These are phyloP conservation scores for Pythium folliculosum DNA, from an alignment of 352 stramenopile species.

Conservation along the genomic window DNA sequence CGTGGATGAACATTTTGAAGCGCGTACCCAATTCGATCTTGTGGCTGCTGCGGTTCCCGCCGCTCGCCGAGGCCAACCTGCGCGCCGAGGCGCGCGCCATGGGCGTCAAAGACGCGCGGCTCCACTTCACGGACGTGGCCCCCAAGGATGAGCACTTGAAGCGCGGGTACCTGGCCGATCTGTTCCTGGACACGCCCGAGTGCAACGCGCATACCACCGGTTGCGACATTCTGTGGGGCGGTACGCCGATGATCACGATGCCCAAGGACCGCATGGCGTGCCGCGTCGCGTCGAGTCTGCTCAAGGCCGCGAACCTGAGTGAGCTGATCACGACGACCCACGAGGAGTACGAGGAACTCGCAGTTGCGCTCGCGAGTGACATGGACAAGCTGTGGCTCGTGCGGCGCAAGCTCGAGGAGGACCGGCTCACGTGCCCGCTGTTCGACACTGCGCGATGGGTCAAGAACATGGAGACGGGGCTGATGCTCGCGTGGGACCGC, in stretches of 20 bases:
- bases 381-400: conserved; percentile 81
- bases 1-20: conserved; percentile 94
- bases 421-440: conserved; percentile 60
- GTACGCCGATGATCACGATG: conserved; percentile 91
- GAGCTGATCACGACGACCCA: conserved; percentile 78
- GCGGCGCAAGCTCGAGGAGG: conserved; percentile 70
- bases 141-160: conserved; percentile 91
- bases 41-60: conserved; percentile 90
- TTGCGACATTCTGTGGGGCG: conserved; percentile 92
- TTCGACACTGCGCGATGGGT: conserved; percentile 86
- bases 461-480: conserved; percentile 82
- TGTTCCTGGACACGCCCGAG: conserved; percentile 92
- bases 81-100: conserved; percentile 71
- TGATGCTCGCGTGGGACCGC: conserved; percentile 70
- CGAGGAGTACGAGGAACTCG: conserved; percentile 91
- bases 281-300: conserved; percentile 86
- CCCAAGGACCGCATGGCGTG: conserved; percentile 89
- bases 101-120: conserved; percentile 63
- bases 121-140: conserved; percentile 87
- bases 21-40: conserved; percentile 90
- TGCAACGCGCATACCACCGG: conserved; percentile 93
- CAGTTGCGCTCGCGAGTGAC: conserved; percentile 88
- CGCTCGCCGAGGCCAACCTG: conserved; percentile 85
- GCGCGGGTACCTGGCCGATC: conserved; percentile 85
- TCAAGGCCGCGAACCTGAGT: conserved; percentile 75